Evolutionary conservation across 352 stramenopile genomes (phyloP).

Genomic region (Pythium chondricola): DNA sequence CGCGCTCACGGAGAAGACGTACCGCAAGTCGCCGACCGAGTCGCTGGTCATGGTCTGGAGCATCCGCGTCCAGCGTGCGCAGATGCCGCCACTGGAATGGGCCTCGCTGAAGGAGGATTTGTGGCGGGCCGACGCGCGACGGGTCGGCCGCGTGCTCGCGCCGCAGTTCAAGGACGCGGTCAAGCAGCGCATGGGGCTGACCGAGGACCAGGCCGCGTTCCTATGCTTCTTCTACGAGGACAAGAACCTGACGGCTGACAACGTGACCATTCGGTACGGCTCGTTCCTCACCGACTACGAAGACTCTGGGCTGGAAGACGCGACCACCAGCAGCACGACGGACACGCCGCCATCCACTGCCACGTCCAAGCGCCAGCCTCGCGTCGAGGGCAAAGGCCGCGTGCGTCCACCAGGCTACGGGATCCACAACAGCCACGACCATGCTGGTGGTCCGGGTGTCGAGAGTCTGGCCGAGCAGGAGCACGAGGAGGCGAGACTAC

Average conservation of each 20-base stretch:
- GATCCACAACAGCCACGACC: constrained; percentile 17
- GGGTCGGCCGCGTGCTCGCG: constrained; percentile 44
- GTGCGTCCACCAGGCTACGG: constrained; percentile 18
- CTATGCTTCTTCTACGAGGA: constrained; percentile 78
- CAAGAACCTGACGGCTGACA: constrained; percentile 44
- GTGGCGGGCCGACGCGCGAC: constrained; percentile 32
- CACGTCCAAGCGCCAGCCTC: not conserved
- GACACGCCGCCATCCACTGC: not conserved
- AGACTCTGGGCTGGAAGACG: constrained; percentile 44
- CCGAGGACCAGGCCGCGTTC: constrained; percentile 60
- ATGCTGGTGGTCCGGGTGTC: constrained; percentile 5
- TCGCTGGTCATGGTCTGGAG: constrained; percentile 71
- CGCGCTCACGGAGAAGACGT: constrained; percentile 31
- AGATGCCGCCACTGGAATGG: constrained; percentile 36
- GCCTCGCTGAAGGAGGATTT: constrained; percentile 48
- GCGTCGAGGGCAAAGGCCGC: constrained; percentile 22
- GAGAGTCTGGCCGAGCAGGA: constrained; percentile 14
- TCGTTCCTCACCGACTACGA: constrained; percentile 75
- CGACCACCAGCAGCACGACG: not conserved
- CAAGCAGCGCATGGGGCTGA: constrained; percentile 37
- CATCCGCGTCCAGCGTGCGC: constrained; percentile 44
- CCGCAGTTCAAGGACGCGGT: constrained; percentile 40
- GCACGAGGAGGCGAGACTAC: constrained; percentile 35
- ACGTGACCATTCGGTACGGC: constrained; percentile 58
- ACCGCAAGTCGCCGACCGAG: constrained; percentile 55